Base-by-base conservation (phyloP, 2,329 filamentous ascomycete species). In the Knoxdaviesia capensis region DNA sequence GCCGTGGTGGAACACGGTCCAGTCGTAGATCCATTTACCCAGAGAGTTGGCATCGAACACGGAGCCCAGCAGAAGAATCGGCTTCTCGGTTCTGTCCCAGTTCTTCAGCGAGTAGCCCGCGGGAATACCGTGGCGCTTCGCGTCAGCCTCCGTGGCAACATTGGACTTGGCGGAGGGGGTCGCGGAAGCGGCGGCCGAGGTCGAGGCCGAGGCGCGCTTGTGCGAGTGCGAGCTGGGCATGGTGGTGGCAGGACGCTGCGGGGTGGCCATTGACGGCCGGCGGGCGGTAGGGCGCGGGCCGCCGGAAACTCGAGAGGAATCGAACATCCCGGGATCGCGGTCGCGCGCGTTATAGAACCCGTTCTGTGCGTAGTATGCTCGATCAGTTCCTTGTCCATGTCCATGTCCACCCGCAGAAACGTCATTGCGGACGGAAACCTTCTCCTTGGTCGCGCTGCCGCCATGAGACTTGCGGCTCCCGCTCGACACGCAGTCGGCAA, bases 21-120 rank as follows among this genome's bases (percentile, higher is more conserved):
- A 98, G 68, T 96, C 90, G 61, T 94, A 98, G 55, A 98, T 92
- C 90, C 90, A 98, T 63, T 94, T 94, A 54, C 90, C 90, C 31
- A 98, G 71, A 30, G 85, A 94, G 69, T 96, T 94, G 54, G 88
- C 84, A 56, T 96, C 90, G 55, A 96, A 96, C 44, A 96, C 90
- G 55, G 84, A 93, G 41, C 90, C 90, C 28, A 96, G 71, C 30
- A 98, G 73, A 56, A 94, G 78, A 56, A 98, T 94, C 41, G 90
- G 90, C 51, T 86, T 77, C 65, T 96, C 88, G 31, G 75, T 77
- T 1, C 88, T 88, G 57, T 98, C 90, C 90, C 90, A 96, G 65
- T 96, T 93, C 70, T 96, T 96, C 56, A 88, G 76, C 30, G 85
- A 93, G 65, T 92, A 98, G 47, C 90, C 88, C 1, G 76, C 60